A percentile compares a stretch with the other conserved stretches of the same genome.
phyloP scores from a whole-genome alignment of 768 basidiomycete genomes.

The Boletus sensibilis region DNA sequence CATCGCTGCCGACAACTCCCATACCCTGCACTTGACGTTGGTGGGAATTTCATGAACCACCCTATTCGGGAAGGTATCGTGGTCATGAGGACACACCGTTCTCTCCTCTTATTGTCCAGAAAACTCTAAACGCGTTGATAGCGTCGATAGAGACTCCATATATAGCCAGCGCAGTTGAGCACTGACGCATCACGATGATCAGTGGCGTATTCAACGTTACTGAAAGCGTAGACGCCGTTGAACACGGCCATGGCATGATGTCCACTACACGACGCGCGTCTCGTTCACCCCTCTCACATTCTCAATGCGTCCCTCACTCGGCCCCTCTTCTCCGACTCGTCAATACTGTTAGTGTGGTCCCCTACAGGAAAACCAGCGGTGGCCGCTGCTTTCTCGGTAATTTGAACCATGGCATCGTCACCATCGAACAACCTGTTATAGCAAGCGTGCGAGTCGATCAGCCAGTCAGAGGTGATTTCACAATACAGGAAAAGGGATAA shows the following conservation, averaged over 20 bases:
- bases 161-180: background rate
- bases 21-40: background rate
- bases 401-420: background rate
- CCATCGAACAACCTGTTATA: constrained; percentile 7
- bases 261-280: background rate
- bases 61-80: background rate
- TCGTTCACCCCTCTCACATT: background rate
- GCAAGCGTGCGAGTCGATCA: background rate
- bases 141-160: background rate
- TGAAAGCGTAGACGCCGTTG: background rate
- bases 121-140: background rate
- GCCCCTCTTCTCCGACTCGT: background rate
- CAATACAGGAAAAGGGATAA: background rate
- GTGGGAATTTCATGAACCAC: background rate
- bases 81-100: background rate
- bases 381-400: background rate
- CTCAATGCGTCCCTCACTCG: background rate
- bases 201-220: background rate
- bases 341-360: background rate
- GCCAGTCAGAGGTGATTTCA: background rate
- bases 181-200: background rate
- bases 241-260: background rate
- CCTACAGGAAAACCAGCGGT: background rate
- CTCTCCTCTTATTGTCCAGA: background rate
- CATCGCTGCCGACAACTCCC: background rate